A percentile compares a stretch with the other conserved stretches of the same genome.
phyloP scores from a whole-genome alignment of 257 asterid species.

The Scutellaria minor region DNA sequence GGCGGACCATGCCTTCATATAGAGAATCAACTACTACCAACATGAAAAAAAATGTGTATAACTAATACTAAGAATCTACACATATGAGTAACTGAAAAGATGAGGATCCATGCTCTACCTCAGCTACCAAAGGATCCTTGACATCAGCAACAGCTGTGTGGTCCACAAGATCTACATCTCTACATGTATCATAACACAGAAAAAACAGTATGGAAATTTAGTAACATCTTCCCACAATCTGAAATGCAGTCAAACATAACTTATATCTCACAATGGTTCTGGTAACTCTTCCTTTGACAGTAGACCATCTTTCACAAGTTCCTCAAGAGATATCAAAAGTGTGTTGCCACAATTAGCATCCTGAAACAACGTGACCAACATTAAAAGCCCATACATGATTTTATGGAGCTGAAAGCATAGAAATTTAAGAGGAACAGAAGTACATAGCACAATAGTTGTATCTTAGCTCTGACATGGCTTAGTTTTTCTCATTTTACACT shows the following conservation, averaged over 20 bases:
- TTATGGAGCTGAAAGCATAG: slow-evolving; percentile 1
- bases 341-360: slow-evolving; percentile 99
- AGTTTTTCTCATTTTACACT: not conserved
- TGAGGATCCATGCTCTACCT: slow-evolving; percentile 49
- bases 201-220: slow-evolving; percentile 9
- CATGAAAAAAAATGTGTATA: not conserved
- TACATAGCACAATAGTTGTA: not conserved
- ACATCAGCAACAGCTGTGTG: slow-evolving; percentile 66
- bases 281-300: slow-evolving; percentile 83
- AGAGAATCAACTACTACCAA: slow-evolving; percentile 21
- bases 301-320: slow-evolving; percentile 88
- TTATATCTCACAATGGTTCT: slow-evolving; percentile 68
- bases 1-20: not conserved
- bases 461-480: not conserved
- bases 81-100: slow-evolving; percentile 22
- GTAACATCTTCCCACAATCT: slow-evolving; percentile 11
- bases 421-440: slow-evolving; percentile 12
- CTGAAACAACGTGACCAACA: slow-evolving; percentile 46
- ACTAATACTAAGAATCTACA: slow-evolving; percentile 18
- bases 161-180: slow-evolving; percentile 76
- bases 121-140: slow-evolving; percentile 81
- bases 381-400: slow-evolving; percentile 9
- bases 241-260: slow-evolving; percentile 14
- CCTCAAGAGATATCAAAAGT: slow-evolving; percentile 90
- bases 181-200: slow-evolving; percentile 42